Conservation (phyloP, 176 grass and related monocot genomes). For the Aegilops sharonensis region DNA sequence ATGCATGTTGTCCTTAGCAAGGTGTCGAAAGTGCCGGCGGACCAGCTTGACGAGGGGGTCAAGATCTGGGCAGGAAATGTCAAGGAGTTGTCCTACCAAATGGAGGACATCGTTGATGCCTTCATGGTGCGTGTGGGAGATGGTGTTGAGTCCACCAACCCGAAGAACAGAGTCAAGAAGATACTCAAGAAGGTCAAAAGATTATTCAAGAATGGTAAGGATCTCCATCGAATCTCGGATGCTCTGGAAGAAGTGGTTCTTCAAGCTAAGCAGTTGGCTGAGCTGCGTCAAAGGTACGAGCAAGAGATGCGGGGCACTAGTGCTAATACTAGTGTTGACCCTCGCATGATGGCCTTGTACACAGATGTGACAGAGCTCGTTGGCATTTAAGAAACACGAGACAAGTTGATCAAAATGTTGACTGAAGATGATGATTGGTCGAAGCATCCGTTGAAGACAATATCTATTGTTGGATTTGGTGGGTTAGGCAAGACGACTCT, state of each 20-base stretch:
- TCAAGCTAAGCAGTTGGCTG: not conserved
- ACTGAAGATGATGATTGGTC: not conserved
- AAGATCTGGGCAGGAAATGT: not conserved
- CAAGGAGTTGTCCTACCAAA: not conserved
- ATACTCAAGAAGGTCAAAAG: not conserved
- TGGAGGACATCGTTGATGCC: not conserved
- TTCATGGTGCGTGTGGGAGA: not conserved
- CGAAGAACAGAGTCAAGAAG: not conserved
- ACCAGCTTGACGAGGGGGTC: not conserved
- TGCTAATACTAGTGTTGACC: too few relatives aligned
- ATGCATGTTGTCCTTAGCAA: not conserved
- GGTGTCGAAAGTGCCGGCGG: not conserved
- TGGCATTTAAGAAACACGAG: too few relatives aligned
- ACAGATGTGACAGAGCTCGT: too few relatives aligned
- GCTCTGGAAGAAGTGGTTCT: not conserved
- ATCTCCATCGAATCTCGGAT: not conserved
- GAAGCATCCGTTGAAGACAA: not conserved
- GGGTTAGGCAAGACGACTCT: not conserved
- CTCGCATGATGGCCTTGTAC: too few relatives aligned
- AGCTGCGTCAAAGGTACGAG: not conserved
- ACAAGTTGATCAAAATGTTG: too few relatives aligned
- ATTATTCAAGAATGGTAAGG: not conserved
- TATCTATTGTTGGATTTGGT: not conserved
- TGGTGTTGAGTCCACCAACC: not conserved
- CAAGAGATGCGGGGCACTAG: too few relatives aligned